Base-by-base conservation (phyloP, 2,329 filamentous ascomycete genomes). In the Drechslerella coelobrocha region DNA sequence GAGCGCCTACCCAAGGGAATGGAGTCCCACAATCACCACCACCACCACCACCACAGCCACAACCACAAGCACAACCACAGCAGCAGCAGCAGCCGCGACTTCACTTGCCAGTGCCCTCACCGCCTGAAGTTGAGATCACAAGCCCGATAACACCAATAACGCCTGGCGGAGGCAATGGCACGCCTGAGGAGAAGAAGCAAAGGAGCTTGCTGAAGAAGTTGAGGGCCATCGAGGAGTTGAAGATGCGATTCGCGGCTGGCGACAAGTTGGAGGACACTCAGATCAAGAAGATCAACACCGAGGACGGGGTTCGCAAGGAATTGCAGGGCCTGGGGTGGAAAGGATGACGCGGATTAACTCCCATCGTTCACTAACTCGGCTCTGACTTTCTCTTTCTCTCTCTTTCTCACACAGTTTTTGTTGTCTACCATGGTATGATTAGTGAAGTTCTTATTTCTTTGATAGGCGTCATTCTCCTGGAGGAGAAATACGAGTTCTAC, bases 201-300 rank as follows among this genome's bases (percentile, higher is more conserved):
- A 85, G 94, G 61, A 91, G 91, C 68, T 84, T 99, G 73, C 84
- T 96, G 79, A 99, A 99, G 86, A 99, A 99, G 85, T 89, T 99
- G 73, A 87, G 94, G 19, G 94, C 94, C 9, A 99, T 99, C 77
- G 94, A 99, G 78, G 94, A 99, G 78, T 82, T 99, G 72, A 96
- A 97, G 83, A 97, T 97, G 92, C 87, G 94, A 62, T 87, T 92
- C 74, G 94, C 93, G 1, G 88, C 89, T 31, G 93, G 93, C 3
- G 94, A 99, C 84, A 97, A 97, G 84, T 82, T 99, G 71, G 94
- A 99, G 81, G 93, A 97, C 77, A 99, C 94, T 29, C 94, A 99
- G 82, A 87, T 99, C 80, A 95, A 96, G 84, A 99, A 99, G 85
- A 99, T 99, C 76, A 85, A 86, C 61, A 97, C 92, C 21, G 96